Evolutionary conservation across 2,329 filamentous ascomycete species (phyloP), one percentile per base, ranked within the genome.

Genomic region (Fusarium sublunatum): DNA sequence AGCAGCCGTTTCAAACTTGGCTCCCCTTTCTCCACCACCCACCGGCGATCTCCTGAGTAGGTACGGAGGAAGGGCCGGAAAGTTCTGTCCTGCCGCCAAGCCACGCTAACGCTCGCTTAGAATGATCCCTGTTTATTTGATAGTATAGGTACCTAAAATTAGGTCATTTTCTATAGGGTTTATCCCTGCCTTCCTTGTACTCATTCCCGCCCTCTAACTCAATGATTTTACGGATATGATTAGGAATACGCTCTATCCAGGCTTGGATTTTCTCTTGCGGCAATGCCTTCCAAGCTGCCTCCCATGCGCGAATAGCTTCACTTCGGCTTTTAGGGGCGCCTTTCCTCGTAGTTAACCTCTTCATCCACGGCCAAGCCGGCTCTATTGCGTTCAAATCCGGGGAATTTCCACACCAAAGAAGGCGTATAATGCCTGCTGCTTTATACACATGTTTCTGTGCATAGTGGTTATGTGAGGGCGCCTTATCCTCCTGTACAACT

Each of bases 1-100:
- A 53, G 48, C 35, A 42, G 41, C 29, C 11, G 61, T 64, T 64
- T 64, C 61, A 62, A 50, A 46, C 54, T 6, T 26, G 22, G 25
- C 26, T 46, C 32, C 36, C 39, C 26, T 61, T 47, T 65, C 36
- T 61, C 56, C 61, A 61, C 61, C 44, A 22, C 43, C 58, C 35
- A 47, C 35, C 46, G 36, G 22, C 36, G 5, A 32, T 38, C 15
- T 19, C 19, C 19, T 19, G 19, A 19, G 19, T 19, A 19, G 19
- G 34, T n/a, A 13, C 5, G 5, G 29, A 32, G 29, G 29, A 6
- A 7, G 6, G 29, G 6, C 29, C 9, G 11, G 9, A 31, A 31
- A 31, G 29, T 31, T 31, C 11, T 31, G 29, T 31, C 29, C 9
- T 31, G 29, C 6, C 9, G 11, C 11, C 9, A 31, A 31, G 29